These are phyloP conservation scores for Penicillium longicatenatum DNA, from an alignment of 495 filamentous ascomycete species.

Conservation along the genomic window DNA sequence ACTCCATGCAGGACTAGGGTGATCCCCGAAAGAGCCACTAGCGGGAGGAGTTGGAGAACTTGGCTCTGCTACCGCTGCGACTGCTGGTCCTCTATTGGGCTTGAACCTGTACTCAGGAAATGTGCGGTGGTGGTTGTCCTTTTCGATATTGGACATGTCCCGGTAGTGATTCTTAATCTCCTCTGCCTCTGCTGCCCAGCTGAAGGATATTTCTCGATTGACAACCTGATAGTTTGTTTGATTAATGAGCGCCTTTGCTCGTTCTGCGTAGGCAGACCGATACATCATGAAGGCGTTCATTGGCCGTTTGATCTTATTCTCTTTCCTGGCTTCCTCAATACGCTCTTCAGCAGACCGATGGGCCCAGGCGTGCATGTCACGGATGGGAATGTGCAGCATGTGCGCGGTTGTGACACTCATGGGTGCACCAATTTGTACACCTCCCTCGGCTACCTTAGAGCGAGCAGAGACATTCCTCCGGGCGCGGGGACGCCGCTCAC, in stretches of 20 bases:
- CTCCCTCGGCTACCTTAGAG: not conserved
- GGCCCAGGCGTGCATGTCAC: slow-evolving; percentile 83
- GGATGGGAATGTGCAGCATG: slow-evolving; percentile 61
- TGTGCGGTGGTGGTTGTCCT: slow-evolving; percentile 80
- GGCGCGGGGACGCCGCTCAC: slow-evolving; percentile 2
- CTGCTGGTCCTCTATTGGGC: slow-evolving; percentile 69
- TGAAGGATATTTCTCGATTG: slow-evolving; percentile 77
- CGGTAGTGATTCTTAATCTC: slow-evolving; percentile 78
- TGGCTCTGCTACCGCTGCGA: slow-evolving; percentile 35
- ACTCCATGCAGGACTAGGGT: slow-evolving; percentile 31
- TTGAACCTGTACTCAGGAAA: slow-evolving; percentile 96
- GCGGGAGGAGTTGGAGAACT: slow-evolving; percentile 1
- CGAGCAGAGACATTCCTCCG: slow-evolving; percentile 8
- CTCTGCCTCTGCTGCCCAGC: slow-evolving; percentile 81
- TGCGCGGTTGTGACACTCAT: slow-evolving; percentile 78
- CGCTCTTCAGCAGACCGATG: slow-evolving; percentile 68
- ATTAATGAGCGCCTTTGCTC: slow-evolving; percentile 77
- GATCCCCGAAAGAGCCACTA: slow-evolving; percentile 13
- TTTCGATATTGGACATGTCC: slow-evolving; percentile 76
- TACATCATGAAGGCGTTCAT: slow-evolving; percentile 99
- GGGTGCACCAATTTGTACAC: slow-evolving; percentile 45
- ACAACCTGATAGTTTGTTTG: slow-evolving; percentile 96
- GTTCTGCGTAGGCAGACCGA: slow-evolving; percentile 86
- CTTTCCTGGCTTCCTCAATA: slow-evolving; percentile 67
- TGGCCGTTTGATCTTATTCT: slow-evolving; percentile 82